Evolutionary conservation across 1,284 basidiomycete genomes (phyloP), one percentile per base, ranked within the genome.

Genomic region (Rhodotorula sp.): DNA sequence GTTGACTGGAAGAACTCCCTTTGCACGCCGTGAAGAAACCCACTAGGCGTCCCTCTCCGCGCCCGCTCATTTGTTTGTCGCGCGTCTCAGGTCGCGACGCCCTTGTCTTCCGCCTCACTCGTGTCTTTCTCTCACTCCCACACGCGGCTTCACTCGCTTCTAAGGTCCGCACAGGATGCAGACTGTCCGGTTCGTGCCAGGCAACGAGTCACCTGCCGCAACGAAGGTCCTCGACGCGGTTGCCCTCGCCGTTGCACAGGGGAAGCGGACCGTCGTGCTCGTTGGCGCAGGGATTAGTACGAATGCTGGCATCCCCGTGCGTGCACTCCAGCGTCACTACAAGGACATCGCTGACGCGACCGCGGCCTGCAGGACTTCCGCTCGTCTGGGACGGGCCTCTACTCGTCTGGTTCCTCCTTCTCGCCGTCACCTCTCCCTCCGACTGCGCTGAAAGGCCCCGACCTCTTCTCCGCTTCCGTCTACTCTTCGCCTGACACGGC

Each of bases 201-300:
- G 30, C 0, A 2, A 7, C 13, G 62, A 65, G 18, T 24, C 57
- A 8, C 50, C 26, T 1, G 24, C 24, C 18, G 55, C 59, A 11
- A 47, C 55, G 51, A 52, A 64, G 55, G 59, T 37, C 28, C 37
- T 73, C 54, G 68, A 67, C 10, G 87, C 87, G 63, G 80, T 94
- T 52, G 91, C 91, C 16, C 83, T 87, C 5, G 83, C 87, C 10
- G 87, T 95, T 48, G 88, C 88, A 24, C 93, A 90, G 81, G 86
- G 87, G 80, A 92, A 88, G 82, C 88, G 86, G 81, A 89, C 93
- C 69, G 85, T 95, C 22, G 87, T 94, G 11, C 89, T 95, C 73
- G 91, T 90, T 53, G 93, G 93, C 26, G 93, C 93, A 11, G 93
- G 93, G 54, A 94, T 95, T 68, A 94, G 91, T 44, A 95, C 92